These are phyloP conservation scores for Eragrostis curvula DNA, from an alignment of 176 grass and related monocot genomes.

Conservation along the genomic window DNA sequence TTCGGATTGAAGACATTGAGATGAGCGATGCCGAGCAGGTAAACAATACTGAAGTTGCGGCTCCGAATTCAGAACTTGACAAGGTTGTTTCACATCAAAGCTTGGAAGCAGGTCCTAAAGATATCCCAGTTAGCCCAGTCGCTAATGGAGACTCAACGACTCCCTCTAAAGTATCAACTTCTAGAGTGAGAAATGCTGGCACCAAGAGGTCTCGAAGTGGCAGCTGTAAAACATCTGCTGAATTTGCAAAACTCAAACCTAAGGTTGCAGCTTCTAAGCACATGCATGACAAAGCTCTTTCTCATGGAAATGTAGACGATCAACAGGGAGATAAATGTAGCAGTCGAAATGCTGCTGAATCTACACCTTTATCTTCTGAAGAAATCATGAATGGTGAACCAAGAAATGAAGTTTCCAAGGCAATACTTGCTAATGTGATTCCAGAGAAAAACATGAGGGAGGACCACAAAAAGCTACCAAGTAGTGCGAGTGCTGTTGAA, in stretches of 20 bases:
- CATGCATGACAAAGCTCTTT: conserved; percentile 33
- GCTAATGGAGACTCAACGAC: not conserved
- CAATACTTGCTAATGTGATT: conserved; percentile 24
- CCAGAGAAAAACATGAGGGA: not conserved
- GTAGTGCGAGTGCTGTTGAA: conserved; percentile 16
- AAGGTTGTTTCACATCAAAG: conserved; percentile 49
- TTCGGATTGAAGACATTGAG: conserved; percentile 34
- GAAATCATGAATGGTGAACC: conserved; percentile 23
- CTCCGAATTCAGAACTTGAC: conserved; percentile 13
- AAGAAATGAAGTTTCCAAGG: conserved; percentile 17
- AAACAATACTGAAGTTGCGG: conserved; percentile 28
- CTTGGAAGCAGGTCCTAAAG: conserved; percentile 36
- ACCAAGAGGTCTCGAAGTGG: conserved; percentile 34
- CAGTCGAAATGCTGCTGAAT: conserved; percentile 29
- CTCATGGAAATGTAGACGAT: conserved; percentile 41
- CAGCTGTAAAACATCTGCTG: conserved; percentile 4
- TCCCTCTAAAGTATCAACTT: conserved; percentile 15
- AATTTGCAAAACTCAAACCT: conserved; percentile 5
- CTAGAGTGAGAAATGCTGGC: conserved; percentile 36
- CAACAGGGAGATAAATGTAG: conserved; percentile 7
- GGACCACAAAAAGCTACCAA: conserved; percentile 40
- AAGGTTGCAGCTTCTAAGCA: conserved; percentile 22
- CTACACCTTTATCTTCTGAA: conserved; percentile 1
- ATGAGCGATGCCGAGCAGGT: conserved; percentile 26
- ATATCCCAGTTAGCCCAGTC: conserved; percentile 23